Percentiles rank a stretch among this genome's conserved stretches.
Evolutionary conservation across 805 yeast genomes (phyloP).

Genomic region (Kregervanrija delftensis): DNA sequence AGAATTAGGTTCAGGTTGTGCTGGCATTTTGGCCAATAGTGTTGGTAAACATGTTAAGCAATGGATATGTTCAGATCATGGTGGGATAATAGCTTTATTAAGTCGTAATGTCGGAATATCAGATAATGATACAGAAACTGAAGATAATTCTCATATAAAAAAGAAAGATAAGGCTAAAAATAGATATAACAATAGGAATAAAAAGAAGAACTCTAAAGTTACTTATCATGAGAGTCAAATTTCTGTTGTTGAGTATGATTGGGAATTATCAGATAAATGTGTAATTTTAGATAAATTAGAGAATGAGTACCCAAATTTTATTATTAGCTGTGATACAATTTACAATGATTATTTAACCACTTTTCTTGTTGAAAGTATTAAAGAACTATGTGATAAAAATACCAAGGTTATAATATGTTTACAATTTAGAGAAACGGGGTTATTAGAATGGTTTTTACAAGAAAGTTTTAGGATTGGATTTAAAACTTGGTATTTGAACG

Average conservation of each 20-base stretch:
- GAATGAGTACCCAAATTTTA: slow-evolving; percentile 31
- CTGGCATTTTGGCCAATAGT: slow-evolving; percentile 42
- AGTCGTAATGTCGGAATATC: slow-evolving; percentile 32
- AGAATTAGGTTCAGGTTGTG: slow-evolving; percentile 59
- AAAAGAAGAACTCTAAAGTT: too few species aligned
- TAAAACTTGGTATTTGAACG: too few species aligned
- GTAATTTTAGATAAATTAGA: slow-evolving; percentile 6
- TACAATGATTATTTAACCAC: slow-evolving; percentile 48
- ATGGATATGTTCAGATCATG: slow-evolving; percentile 56
- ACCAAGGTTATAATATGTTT: too few species aligned
- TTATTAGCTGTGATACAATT: slow-evolving; percentile 60
- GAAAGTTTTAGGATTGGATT: too few species aligned
- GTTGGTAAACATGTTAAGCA: slow-evolving; percentile 28
- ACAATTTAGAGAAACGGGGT: too few species aligned
- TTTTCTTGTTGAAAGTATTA: too few species aligned
- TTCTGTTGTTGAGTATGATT: slow-evolving; percentile 50
- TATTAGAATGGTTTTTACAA: too few species aligned
- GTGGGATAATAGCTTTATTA: slow-evolving; percentile 43
- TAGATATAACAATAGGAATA: too few species aligned
- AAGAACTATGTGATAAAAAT: too few species aligned
- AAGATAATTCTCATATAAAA: slow-evolving; percentile 25
- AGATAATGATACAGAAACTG: too few species aligned
- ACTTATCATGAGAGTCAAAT: slow-evolving; percentile 16
- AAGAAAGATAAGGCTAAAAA: neutral
- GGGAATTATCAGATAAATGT: slow-evolving; percentile 40